phyloP scores from a whole-genome alignment of 1,284 basidiomycete species.

The Ganoderma leucocontextum region DNA sequence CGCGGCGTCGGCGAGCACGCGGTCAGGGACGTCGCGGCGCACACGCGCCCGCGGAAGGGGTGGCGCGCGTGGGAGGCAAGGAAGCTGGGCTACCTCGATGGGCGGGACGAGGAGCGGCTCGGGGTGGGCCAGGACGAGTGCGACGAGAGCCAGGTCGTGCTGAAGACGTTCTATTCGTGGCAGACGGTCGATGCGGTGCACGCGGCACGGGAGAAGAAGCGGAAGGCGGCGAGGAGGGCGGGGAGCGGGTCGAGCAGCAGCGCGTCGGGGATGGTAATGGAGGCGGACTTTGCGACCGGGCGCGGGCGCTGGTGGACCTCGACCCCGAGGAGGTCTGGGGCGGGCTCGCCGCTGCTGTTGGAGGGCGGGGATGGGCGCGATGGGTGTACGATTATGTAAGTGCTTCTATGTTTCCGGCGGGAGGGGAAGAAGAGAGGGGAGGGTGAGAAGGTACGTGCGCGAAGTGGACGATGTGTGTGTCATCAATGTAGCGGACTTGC shows the following conservation, averaged over 20 bases:
- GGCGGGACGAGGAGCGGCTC: constrained; percentile 63
- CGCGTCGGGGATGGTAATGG: constrained; percentile 39
- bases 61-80: constrained; percentile 76
- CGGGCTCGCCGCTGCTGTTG: constrained; percentile 43
- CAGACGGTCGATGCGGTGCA: constrained; percentile 80
- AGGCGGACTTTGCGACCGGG: constrained; percentile 20
- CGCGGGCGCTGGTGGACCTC: constrained; percentile 56
- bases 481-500: constrained; percentile 10
- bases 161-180: constrained; percentile 91
- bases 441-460: constrained; percentile 18
- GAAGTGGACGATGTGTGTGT: constrained; percentile 8
- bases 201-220: constrained; percentile 65
- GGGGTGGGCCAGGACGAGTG: constrained; percentile 78
- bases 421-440: not conserved
- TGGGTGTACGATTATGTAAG: constrained; percentile 55
- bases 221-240: constrained; percentile 49
- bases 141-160: constrained; percentile 71
- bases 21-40: constrained; percentile 62
- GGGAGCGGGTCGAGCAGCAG: constrained; percentile 47
- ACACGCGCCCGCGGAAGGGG: constrained; percentile 74
- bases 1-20: constrained; percentile 68
- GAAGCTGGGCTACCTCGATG: constrained; percentile 72
- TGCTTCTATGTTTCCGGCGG: not conserved
- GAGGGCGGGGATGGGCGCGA: constrained; percentile 47
- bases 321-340: constrained; percentile 46